These are phyloP conservation scores for Sinapis alba DNA, from an alignment of 441 rosid species.

Conservation along the genomic window DNA sequence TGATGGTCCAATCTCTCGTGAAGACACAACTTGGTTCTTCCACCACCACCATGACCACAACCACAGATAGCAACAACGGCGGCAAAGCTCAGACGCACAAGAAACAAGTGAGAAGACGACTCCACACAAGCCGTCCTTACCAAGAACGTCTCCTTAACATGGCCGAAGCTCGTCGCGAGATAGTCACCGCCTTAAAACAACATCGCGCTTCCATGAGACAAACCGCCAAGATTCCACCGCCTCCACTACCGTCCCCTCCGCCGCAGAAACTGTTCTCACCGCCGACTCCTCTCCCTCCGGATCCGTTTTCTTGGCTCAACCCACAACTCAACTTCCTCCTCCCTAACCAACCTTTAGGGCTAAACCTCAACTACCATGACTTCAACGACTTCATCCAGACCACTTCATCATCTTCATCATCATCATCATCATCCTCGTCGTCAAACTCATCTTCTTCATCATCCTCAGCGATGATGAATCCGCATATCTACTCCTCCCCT, in stretches of 20 bases:
- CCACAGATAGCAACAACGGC: slow-evolving; percentile 43
- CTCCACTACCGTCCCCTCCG: slow-evolving; percentile 45
- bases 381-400: slow-evolving; percentile 67
- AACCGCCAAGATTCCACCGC: slow-evolving; percentile 55
- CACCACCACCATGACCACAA: slow-evolving; percentile 42
- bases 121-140: slow-evolving; percentile 89
- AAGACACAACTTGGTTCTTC: slow-evolving; percentile 73
- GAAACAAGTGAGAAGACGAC: slow-evolving; percentile 95
- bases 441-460: slow-evolving; percentile 34
- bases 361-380: slow-evolving; percentile 85
- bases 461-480: slow-evolving; percentile 33
- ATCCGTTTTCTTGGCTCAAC: slow-evolving; percentile 38
- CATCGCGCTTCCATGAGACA: slow-evolving; percentile 95
- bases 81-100: slow-evolving; percentile 60
- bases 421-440: slow-evolving; percentile 40
- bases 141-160: slow-evolving; percentile 95
- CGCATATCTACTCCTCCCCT: slow-evolving; percentile 56
- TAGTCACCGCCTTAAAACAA: slow-evolving; percentile 90
- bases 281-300: slow-evolving; percentile 46
- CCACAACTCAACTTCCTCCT: slow-evolving; percentile 63
- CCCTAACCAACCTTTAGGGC: slow-evolving; percentile 83
- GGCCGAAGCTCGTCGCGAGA: slow-evolving; percentile 98
- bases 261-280: slow-evolving; percentile 37
- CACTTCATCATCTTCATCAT: slow-evolving; percentile 31
- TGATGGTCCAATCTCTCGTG: slow-evolving; percentile 63